Percentiles rank a stretch among this genome's conserved stretches.
These are phyloP conservation scores for Mallotus nudiflorus DNA, from an alignment of 345 rosid species.

Conservation along the genomic window DNA sequence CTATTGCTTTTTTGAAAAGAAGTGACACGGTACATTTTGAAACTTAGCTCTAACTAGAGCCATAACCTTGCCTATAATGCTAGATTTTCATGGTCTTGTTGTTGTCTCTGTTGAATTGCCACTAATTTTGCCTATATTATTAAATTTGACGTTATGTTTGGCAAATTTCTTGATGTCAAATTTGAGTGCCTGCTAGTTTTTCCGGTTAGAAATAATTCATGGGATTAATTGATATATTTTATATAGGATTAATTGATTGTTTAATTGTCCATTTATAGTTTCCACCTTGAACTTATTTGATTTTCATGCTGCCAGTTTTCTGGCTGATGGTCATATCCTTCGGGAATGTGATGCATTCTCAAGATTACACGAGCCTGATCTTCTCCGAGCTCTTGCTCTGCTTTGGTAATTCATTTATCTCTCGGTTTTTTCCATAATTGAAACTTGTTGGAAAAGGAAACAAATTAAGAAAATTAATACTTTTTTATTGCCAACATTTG, in stretches of 20 bases:
- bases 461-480: too few relatives aligned
- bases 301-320: conserved; percentile 51
- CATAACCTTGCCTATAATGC: not conserved
- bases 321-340: conserved; percentile 98
- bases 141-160: too few relatives aligned
- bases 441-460: too few relatives aligned
- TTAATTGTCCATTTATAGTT: not conserved
- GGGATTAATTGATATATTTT: too few relatives aligned
- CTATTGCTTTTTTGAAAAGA: too few relatives aligned
- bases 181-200: not conserved
- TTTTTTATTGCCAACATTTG: too few relatives aligned
- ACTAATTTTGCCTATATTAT: not conserved
- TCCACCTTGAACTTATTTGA: not conserved
- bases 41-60: not conserved
- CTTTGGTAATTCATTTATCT: conserved; percentile 48
- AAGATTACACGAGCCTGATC: conserved; percentile 65
- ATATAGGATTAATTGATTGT: conserved; percentile 1
- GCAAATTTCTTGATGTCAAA: too few relatives aligned
- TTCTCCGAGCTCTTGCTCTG: conserved; percentile 63
- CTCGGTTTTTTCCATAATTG: not conserved
- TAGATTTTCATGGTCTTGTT: too few relatives aligned
- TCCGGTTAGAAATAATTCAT: too few relatives aligned
- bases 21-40: not conserved
- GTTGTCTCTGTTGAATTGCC: not conserved
- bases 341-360: conserved; percentile 99